Evolutionary conservation across 805 yeast species (phyloP).

Genomic region (Kockiozyma suomiensis): DNA sequence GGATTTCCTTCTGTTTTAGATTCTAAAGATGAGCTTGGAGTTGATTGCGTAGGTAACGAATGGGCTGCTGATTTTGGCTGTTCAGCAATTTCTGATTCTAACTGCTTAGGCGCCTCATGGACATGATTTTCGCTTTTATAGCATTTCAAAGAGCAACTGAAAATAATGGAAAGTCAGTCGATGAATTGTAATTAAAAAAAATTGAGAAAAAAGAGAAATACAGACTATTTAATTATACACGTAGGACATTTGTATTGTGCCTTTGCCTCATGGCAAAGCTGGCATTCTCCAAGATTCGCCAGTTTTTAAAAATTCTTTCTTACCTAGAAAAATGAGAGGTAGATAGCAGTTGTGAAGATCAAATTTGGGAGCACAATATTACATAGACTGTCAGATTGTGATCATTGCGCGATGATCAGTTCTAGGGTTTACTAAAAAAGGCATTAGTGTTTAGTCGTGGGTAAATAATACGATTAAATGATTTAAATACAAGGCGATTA

Average conservation of each 20-base stretch:
- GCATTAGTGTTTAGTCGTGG: too few relatives aligned
- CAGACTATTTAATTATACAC: constrained; percentile 42
- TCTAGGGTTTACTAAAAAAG: too few relatives aligned
- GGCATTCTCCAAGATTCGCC: constrained; percentile 41
- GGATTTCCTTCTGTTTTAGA: neutral
- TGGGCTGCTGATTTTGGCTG: constrained; percentile 3
- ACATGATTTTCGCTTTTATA: constrained; percentile 49
- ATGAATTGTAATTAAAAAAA: too few relatives aligned
- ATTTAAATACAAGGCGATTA: too few relatives aligned
- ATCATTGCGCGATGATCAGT: too few relatives aligned
- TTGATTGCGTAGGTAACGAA: neutral
- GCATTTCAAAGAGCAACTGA: constrained; percentile 63
- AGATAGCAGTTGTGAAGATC: too few relatives aligned
- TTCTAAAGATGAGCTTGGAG: neutral
- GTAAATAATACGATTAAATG: too few relatives aligned
- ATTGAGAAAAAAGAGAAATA: constrained; percentile 4
- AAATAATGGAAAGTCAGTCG: too few relatives aligned
- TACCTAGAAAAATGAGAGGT: neutral
- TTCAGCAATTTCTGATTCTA: constrained; percentile 42
- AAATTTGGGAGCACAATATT: too few relatives aligned
- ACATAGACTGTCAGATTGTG: too few relatives aligned
- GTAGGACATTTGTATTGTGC: constrained; percentile 62
- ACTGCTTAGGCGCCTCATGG: neutral
- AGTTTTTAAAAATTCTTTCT: neutral
- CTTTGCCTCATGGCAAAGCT: constrained; percentile 44